These are phyloP conservation scores for Somion occarium DNA, from an alignment of 1,284 basidiomycete genomes.

Conservation along the genomic window DNA sequence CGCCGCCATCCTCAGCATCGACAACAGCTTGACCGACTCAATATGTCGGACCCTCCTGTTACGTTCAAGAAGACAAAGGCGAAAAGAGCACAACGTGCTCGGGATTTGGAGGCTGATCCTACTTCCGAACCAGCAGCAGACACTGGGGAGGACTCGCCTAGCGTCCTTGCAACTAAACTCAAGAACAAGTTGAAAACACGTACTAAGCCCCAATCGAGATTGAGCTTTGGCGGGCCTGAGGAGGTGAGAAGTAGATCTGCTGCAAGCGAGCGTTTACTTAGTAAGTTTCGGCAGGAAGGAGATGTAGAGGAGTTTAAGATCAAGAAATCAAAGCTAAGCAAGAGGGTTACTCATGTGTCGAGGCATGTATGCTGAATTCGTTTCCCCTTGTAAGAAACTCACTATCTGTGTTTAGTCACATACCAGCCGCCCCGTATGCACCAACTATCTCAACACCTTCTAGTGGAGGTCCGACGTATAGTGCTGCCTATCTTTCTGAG, in stretches of 20 bases:
- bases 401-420: constrained; percentile 18
- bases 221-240: constrained; percentile 83
- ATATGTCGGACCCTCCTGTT: constrained; percentile 30
- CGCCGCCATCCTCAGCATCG: background rate
- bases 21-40: constrained; percentile 3
- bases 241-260: constrained; percentile 45
- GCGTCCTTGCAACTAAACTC: constrained; percentile 54
- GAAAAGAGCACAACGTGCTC: constrained; percentile 46
- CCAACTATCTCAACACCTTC: constrained; percentile 44
- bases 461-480: constrained; percentile 57
- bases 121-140: constrained; percentile 25
- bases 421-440: constrained; percentile 39
- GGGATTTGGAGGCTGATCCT: constrained; percentile 30
- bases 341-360: constrained; percentile 51
- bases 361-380: constrained; percentile 16
- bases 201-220: constrained; percentile 54
- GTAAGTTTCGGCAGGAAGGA: constrained; percentile 36
- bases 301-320: constrained; percentile 64
- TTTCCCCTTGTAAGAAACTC: constrained; percentile 8
- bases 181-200: constrained; percentile 63
- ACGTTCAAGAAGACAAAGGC: constrained; percentile 54
- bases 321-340: constrained; percentile 72
- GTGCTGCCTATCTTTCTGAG: constrained; percentile 73
- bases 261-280: constrained; percentile 20
- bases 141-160: constrained; percentile 40